Base-by-base conservation (phyloP, 2,329 filamentous ascomycete species). In the Colletotrichum eleusines region DNA sequence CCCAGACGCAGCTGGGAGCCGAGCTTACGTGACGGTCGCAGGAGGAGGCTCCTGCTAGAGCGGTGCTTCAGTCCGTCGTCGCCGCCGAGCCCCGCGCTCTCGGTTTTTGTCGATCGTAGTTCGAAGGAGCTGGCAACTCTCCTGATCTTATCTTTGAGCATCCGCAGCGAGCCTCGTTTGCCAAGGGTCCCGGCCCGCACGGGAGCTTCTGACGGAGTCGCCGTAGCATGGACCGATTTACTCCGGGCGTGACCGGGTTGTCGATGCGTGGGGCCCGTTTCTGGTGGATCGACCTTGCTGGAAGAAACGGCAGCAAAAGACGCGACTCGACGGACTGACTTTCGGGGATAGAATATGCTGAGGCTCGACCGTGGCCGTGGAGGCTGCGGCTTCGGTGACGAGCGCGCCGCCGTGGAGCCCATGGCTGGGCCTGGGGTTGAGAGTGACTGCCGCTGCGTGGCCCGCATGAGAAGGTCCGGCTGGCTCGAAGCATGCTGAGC, bases 71-170 rank as follows among this genome's bases (percentile, higher is more conserved):
- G 18, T 7, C 57, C 31, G 26, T 59, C 35, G 14, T 40, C 65
- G 5, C 16, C 20, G 20, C 31, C n/a, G 9, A 33, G 35, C 8
- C 50, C 53, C 28, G 42, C 4, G 8, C 14, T 35, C 23, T 71
- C 64, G 20, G 48, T 40, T 33, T 31, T 63, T 18, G 44, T 20
- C 1, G 64, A 35, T n/a, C 69, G 69, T 3, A 71, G 58, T 48
- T 71, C 69, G 23, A 71, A 68, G 5, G 69, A 66, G 59, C 69
- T 71, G 11, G 69, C 69, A n/a, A 71, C 69, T 5, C 69, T 58
- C 7, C 69, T 59, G 3, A 71, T 59, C 33, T 63, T 71, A 12
- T 71, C 69, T 33, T 60, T 71, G 0, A 71, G 33, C 8, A 42
- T 42, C 0, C 69, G 64, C 1, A 71, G 16, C 1, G 69, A 71